phyloP scores from a whole-genome alignment of 2,329 filamentous ascomycete species.

The Fusarium oxysporum region DNA sequence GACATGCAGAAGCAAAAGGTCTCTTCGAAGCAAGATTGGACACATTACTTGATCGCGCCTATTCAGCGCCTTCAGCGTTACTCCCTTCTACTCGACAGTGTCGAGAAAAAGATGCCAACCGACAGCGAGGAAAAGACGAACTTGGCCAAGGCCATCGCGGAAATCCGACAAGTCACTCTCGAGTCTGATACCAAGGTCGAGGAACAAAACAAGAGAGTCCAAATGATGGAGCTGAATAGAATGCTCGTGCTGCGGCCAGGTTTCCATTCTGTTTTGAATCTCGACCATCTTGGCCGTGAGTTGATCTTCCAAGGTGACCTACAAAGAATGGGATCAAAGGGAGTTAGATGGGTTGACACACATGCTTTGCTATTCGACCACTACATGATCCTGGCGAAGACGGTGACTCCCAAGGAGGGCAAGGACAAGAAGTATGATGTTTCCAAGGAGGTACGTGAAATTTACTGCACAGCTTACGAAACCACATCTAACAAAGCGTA shows the following conservation, averaged over 20 bases:
- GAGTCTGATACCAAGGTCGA: constrained; percentile 94
- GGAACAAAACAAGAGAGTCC: constrained; percentile 91
- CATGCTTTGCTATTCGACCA: constrained; percentile 96
- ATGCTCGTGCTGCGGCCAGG: constrained; percentile 88
- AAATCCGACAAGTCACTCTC: constrained; percentile 88
- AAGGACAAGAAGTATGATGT: constrained; percentile 91
- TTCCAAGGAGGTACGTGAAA: constrained; percentile 78
- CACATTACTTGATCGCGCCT: constrained; percentile 91
- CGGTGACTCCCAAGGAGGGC: constrained; percentile 74
- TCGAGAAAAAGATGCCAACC: constrained; percentile 83
- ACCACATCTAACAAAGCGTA: constrained; percentile 51
- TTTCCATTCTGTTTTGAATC: constrained; percentile 89
- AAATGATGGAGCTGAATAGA: constrained; percentile 83
- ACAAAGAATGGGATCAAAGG: constrained; percentile 86
- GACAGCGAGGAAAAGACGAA: constrained; percentile 93
- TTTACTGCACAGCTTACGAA: not conserved
- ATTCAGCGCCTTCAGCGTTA: constrained; percentile 95
- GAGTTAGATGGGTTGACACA: constrained; percentile 93
- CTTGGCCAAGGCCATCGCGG: constrained; percentile 84
- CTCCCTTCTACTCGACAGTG: constrained; percentile 82
- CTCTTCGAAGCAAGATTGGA: constrained; percentile 89
- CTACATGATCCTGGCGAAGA: constrained; percentile 92
- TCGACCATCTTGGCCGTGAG: constrained; percentile 93
- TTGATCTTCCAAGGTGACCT: constrained; percentile 90
- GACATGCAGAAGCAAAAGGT: constrained; percentile 81